Evolutionary conservation across 2,329 filamentous ascomycete genomes (phyloP).

Genomic region (Periglandula ipomoeae): DNA sequence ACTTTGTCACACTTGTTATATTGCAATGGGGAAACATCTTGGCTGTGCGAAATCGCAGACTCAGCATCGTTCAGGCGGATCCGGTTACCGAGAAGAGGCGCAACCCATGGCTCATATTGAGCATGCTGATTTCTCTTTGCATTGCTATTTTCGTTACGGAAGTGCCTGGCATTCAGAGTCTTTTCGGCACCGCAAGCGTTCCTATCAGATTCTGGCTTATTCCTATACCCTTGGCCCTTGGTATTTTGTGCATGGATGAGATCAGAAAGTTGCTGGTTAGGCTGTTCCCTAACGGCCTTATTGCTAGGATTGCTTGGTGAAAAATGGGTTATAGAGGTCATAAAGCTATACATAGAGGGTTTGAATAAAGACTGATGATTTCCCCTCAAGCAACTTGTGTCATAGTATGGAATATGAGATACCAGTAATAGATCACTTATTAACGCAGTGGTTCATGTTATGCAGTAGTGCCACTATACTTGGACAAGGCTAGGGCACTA

Average conservation of each 20-base stretch:
- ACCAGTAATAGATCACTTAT: too few species aligned
- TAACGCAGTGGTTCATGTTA: too few species aligned
- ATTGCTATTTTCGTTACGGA: slow-evolving; percentile 47
- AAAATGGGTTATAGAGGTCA: not conserved
- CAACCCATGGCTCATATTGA: slow-evolving; percentile 39
- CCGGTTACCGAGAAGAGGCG: slow-evolving; percentile 36
- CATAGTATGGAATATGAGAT: too few species aligned
- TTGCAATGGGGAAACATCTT: slow-evolving; percentile 46
- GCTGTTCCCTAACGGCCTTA: slow-evolving; percentile 30
- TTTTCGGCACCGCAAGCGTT: slow-evolving; percentile 40
- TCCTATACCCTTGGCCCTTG: slow-evolving; percentile 39
- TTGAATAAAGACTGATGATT: not conserved
- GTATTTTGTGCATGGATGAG: slow-evolving; percentile 43
- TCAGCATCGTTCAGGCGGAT: slow-evolving; percentile 42
- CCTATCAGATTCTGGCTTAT: slow-evolving; percentile 44
- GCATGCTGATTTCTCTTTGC: slow-evolving; percentile 35
- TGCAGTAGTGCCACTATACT: too few species aligned
- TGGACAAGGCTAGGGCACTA: too few species aligned
- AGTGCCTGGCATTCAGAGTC: slow-evolving; percentile 35
- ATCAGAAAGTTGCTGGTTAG: slow-evolving; percentile 40
- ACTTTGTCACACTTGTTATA: slow-evolving; percentile 45
- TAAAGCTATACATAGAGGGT: not conserved
- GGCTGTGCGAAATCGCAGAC: slow-evolving; percentile 39
- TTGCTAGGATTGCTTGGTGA: slow-evolving; percentile 42
- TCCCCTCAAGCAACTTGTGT: too few species aligned